Evolutionary conservation across 2,329 filamentous ascomycete species (phyloP), one percentile per base, ranked within the genome.

Genomic region (Talaromyces albobiverticillius): DNA sequence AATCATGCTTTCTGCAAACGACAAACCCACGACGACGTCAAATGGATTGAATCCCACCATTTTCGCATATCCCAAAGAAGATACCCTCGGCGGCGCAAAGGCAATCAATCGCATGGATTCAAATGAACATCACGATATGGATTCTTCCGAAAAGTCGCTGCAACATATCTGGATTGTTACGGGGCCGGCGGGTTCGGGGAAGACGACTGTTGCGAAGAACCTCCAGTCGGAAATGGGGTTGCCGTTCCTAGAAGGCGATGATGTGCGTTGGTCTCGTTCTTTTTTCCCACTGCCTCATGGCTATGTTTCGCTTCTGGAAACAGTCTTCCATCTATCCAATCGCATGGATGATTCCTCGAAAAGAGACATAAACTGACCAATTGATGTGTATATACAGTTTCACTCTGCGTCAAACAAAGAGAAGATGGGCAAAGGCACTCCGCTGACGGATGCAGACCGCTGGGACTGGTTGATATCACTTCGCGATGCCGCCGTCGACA

Each of bases 391-490:
- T 46, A 29, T 46, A 42, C 59, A 79, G 76, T 78, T 74, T 60
- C 76, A 79, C 61, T 63, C 75, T 0, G 75, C 81, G 29, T 79
- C 87, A 65, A 96, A 93, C 74, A 86, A 92, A 63, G 86, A 92
- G 52, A 99, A 97, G 75, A 99, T 99, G 94, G 80, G 82, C 66
- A 81, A 80, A 62, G 90, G 90, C 61, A 86, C 85, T 54, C 91
- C 94, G 2, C 80, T 99, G 32, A 95, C 89, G 53, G 94, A 99
- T 68, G 87, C 86, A 56, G 94, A 99, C 74, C 88, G 94, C 60
- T 97, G 94, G 94, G 93, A 96, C 76, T 99, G 94, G 94, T 85
- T 99, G 59, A 89, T 87, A 45, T 79, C 80, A 11, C 80, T 94
- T 13, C 88, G 89, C 59, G 82, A 90, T 60, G 86, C 74, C 36